These are phyloP conservation scores for Dictyostelium citrinum DNA, from an alignment of 78 protist genomes.

Conservation along the genomic window DNA sequence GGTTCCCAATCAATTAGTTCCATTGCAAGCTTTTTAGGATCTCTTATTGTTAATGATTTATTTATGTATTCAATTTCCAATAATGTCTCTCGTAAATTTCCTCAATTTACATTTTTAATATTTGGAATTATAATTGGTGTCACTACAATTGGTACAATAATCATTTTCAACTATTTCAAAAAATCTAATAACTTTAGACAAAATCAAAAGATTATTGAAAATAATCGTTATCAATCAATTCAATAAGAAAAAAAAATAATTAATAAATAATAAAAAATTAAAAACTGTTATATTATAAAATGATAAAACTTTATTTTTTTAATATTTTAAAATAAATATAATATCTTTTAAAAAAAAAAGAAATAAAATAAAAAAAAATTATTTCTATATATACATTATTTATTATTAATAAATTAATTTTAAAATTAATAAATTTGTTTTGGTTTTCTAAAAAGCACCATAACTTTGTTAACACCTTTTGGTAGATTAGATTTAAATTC, in stretches of 20 bases:
- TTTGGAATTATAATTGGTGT: neutral
- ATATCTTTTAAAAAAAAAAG: too few species aligned
- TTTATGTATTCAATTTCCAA: conserved; percentile 1
- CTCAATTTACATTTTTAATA: neutral
- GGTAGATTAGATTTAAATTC: conserved; percentile 30
- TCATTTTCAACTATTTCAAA: neutral
- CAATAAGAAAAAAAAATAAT: too few species aligned
- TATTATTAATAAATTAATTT: too few species aligned
- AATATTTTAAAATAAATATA: too few species aligned
- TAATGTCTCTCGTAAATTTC: neutral
- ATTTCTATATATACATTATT: too few species aligned
- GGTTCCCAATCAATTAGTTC: conserved; percentile 7
- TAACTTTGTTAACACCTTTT: neutral
- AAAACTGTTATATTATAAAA: too few species aligned
- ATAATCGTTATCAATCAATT: too few species aligned
- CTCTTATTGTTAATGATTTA: neutral
- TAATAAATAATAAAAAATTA: too few species aligned
- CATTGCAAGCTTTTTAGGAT: neutral
- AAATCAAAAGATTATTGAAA: neutral
- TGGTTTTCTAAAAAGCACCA: conserved; percentile 19
- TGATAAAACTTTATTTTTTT: too few species aligned
- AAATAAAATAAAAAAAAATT: too few species aligned
- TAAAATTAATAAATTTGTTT: neutral
- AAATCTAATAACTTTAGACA: neutral
- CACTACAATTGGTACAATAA: neutral